Base-by-base conservation (phyloP, 2,329 filamentous ascomycete species). In the Chaetoscypha palmicola region DNA sequence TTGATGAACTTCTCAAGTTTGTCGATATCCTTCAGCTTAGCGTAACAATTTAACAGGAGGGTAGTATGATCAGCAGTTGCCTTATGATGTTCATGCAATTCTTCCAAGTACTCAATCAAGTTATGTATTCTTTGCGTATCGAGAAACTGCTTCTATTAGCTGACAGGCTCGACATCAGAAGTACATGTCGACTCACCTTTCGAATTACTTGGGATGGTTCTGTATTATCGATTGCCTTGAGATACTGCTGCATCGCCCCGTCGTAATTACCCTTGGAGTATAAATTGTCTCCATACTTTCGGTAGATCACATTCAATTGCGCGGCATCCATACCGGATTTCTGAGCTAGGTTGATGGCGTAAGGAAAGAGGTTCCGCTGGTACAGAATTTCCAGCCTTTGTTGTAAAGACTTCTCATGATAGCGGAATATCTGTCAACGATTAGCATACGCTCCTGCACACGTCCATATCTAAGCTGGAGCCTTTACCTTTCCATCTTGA, bases 91-190 rank as follows among this genome's bases (percentile, higher is more conserved):
- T 97, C 89, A 59, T 98, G 92, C 12, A 98, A 71, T 64, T 98
- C 89, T 66, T 98, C 94, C 2, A 98, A 73, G 59, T 97, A 98
- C 61, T 94, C 88, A 43, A 98, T 97, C 21, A 98, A 72, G 60
- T 97, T 98, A 57, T 96, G 89, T 65, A 98, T 96, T 50, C 90
- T 78, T 73, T 98, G 92, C 0, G 92, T 97, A 60, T 98, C 92
- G 28, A 98, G 74, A 58, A 94, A 98, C 79, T 90, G 39, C 1
- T 4, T 12, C 26, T 12, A 51, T 67, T 52, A 71, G 62, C 53
- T 4, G 16, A 8, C 3, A 16, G 2, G 17, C 19, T 1, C 45
- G 11, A 42, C 20, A 19, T 22, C 31, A 12, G 22, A 12, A 11
- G n/a, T 14, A 36, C n/a, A n/a, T n/a, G n/a, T n/a, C n/a, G n/a